These are phyloP conservation scores for Leishmania lainsoni DNA, from an alignment of 208 protist genomes.

Conservation along the genomic window DNA sequence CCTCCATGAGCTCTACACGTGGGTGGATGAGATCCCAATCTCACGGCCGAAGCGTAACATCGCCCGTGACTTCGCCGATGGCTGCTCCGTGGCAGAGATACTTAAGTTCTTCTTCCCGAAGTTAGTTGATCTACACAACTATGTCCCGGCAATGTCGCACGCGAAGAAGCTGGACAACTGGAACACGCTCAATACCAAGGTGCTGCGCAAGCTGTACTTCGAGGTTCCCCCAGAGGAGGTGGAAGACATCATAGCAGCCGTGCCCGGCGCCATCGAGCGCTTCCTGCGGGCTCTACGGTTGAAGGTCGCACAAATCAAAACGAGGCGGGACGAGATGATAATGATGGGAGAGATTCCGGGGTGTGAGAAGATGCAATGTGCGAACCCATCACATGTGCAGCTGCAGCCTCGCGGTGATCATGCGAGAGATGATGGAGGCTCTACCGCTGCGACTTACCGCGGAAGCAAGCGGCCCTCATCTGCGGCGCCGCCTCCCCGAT, in stretches of 20 bases:
- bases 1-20: constrained; percentile 96
- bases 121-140: constrained; percentile 99
- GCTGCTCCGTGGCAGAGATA: constrained; percentile 97
- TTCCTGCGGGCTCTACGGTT: constrained; percentile 93
- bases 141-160: constrained; percentile 87
- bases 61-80: constrained; percentile 97
- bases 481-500: neutral
- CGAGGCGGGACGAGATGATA: constrained; percentile 34
- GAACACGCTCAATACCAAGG: constrained; percentile 95
- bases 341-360: constrained; percentile 11
- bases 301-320: constrained; percentile 89
- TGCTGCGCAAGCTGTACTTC: constrained; percentile 95
- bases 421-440: neutral
- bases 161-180: constrained; percentile 97
- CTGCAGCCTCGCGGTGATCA: neutral
- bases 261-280: constrained; percentile 92
- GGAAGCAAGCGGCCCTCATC: neutral
- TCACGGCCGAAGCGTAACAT: constrained; percentile 97
- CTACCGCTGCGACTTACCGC: neutral
- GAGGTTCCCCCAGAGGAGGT: constrained; percentile 88
- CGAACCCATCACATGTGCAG: constrained; percentile 2
- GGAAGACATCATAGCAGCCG: constrained; percentile 87
- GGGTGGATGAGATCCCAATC: constrained; percentile 97
- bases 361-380: constrained; percentile 16
- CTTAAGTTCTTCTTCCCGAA: constrained; percentile 97